Conservation (phyloP, 1,284 basidiomycete species). For the Golubevia sp. region DNA sequence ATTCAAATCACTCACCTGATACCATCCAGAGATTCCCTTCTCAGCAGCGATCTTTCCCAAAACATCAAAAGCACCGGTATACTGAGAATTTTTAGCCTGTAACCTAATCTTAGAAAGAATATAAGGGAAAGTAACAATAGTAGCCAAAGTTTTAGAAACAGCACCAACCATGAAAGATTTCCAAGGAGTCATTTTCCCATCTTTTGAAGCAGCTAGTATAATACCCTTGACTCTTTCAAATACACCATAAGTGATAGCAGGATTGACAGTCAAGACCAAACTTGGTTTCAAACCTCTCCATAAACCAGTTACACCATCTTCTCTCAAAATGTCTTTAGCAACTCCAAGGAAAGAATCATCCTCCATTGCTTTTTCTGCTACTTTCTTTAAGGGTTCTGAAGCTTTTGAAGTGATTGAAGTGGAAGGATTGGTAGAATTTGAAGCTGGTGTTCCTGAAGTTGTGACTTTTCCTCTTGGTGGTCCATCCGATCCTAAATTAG, state of each 20-base stretch:
- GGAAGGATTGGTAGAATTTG: too few relatives aligned
- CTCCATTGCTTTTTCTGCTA: conserved; percentile 64
- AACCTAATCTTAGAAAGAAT: conserved; percentile 98
- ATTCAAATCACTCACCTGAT: conserved; percentile 67
- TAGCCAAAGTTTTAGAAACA: conserved; percentile 91
- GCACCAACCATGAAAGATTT: conserved; percentile 88
- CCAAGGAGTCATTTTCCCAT: conserved; percentile 75
- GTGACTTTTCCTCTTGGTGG: neutral
- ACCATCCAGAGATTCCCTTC: conserved; percentile 75
- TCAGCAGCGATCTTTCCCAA: conserved; percentile 75
- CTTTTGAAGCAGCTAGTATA: conserved; percentile 65
- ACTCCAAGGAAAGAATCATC: conserved; percentile 71
- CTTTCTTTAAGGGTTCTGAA: conserved; percentile 37
- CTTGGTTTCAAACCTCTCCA: conserved; percentile 94
- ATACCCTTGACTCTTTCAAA: conserved; percentile 86
- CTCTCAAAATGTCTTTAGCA: conserved; percentile 83
- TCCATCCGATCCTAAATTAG: neutral
- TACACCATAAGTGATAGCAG: conserved; percentile 96
- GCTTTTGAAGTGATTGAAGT: conserved; percentile 64
- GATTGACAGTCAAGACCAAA: conserved; percentile 88
- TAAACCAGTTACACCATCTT: conserved; percentile 86
- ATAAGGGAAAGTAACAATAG: conserved; percentile 62
- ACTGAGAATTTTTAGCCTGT: conserved; percentile 71
- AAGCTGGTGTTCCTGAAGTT: too few relatives aligned
- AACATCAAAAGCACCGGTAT: conserved; percentile 77